These are phyloP conservation scores for Arthrocladium fulminans DNA, from an alignment of 2,329 filamentous ascomycete species.

Conservation along the genomic window DNA sequence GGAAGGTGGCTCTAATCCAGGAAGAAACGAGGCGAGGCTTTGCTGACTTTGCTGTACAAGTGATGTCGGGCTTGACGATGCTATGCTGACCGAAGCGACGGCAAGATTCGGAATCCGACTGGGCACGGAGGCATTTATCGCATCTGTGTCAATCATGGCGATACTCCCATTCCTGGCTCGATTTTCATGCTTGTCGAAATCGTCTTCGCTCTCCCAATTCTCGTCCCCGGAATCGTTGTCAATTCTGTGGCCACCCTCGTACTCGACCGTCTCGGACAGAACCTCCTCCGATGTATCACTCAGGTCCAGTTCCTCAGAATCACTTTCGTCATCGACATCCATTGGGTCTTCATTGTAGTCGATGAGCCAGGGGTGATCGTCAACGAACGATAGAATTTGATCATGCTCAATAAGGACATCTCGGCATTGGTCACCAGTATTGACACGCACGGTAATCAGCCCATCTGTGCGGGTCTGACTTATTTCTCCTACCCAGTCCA, in stretches of 20 bases:
- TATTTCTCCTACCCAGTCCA: constrained; percentile 50
- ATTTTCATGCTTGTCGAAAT: neutral
- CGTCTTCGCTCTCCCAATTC: constrained; percentile 25
- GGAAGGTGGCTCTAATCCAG: constrained; percentile 23
- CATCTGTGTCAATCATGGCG: constrained; percentile 5
- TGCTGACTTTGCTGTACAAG: neutral
- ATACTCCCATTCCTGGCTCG: neutral
- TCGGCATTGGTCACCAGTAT: constrained; percentile 38
- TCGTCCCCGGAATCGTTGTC: constrained; percentile 37
- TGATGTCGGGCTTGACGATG: constrained; percentile 1
- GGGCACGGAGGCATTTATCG: neutral
- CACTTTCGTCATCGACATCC: constrained; percentile 21
- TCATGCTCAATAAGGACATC: constrained; percentile 45
- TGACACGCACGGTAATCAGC: constrained; percentile 45
- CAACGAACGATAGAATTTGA: constrained; percentile 38
- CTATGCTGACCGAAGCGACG: neutral
- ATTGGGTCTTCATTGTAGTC: constrained; percentile 29
- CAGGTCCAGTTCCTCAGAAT: constrained; percentile 26
- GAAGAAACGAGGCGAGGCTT: constrained; percentile 1
- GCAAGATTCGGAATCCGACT: neutral
- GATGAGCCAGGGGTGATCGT: constrained; percentile 25
- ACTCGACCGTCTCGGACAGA: constrained; percentile 30
- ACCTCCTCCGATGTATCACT: constrained; percentile 12
- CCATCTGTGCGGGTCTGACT: constrained; percentile 47
- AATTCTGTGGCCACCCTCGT: constrained; percentile 36